These are phyloP conservation scores for Debaryomyces castellii DNA, from an alignment of 805 yeast species.

Conservation along the genomic window DNA sequence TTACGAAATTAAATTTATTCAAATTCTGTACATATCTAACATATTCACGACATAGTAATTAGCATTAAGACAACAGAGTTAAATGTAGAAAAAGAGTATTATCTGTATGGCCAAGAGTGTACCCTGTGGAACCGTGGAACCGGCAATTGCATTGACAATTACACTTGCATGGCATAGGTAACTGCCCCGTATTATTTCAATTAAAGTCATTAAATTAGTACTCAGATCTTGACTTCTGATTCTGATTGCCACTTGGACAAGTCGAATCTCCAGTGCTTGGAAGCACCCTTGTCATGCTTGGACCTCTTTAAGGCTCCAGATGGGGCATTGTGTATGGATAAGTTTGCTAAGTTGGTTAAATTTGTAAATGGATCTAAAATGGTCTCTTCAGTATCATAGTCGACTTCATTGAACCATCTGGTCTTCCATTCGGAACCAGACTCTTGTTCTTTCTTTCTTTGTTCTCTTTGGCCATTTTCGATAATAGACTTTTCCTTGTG, in stretches of 20 bases:
- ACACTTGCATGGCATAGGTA: too few relatives aligned
- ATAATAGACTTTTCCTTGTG: conserved; percentile 71
- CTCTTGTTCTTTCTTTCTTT: conserved; percentile 71
- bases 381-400: conserved; percentile 18
- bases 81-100: neutral
- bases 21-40: neutral
- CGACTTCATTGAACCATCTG: conserved; percentile 69
- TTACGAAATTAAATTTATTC: neutral
- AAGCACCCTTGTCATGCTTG: conserved; percentile 51
- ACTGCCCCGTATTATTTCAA: neutral
- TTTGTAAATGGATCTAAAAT: conserved; percentile 32
- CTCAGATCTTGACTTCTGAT: conserved; percentile 50
- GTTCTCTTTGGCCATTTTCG: conserved; percentile 82
- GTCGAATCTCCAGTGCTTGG: conserved; percentile 72
- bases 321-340: conserved; percentile 64
- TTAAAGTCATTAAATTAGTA: neutral
- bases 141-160: neutral
- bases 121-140: too few relatives aligned
- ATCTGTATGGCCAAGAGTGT: neutral
- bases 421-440: conserved; percentile 68
- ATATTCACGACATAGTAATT: neutral
- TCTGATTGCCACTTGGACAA: conserved; percentile 57
- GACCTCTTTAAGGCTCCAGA: conserved; percentile 61
- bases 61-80: neutral
- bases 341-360: conserved; percentile 45